Conservation (phyloP, 2,329 filamentous ascomycete genomes). For the Hawksworthiomyces lignivorus region DNA sequence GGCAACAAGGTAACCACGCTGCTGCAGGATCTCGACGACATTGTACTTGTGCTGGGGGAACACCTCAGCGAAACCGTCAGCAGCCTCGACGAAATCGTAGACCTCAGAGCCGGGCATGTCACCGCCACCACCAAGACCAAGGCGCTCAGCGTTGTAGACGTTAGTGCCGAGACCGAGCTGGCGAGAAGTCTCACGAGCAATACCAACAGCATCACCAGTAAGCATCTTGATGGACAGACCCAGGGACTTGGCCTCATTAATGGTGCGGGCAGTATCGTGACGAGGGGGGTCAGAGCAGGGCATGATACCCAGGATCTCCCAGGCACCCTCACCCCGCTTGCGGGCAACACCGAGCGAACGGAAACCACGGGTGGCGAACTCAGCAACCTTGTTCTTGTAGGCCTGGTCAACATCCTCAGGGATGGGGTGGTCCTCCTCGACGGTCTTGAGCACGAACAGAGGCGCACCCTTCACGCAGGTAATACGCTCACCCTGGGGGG, state of each 20-base stretch:
- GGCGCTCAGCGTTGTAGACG: conserved; percentile 87
- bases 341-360: conserved; percentile 88
- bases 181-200: conserved; percentile 83
- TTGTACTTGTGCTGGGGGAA: conserved; percentile 96
- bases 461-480: conserved; percentile 88
- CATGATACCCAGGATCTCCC: conserved; percentile 94
- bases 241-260: conserved; percentile 80
- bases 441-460: conserved; percentile 77
- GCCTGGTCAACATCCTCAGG: conserved; percentile 68
- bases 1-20: conserved; percentile 86
- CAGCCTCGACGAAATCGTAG: conserved; percentile 91
- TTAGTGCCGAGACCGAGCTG: conserved; percentile 89
- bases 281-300: conserved; percentile 87
- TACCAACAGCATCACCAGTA: conserved; percentile 89
- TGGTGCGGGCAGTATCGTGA: conserved; percentile 82
- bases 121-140: conserved; percentile 81
- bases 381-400: conserved; percentile 88
- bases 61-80: conserved; percentile 89
- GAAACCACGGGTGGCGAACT: conserved; percentile 89
- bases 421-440: conserved; percentile 76
- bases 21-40: conserved; percentile 86
- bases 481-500: conserved; percentile 74
- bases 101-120: conserved; percentile 92
- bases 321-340: conserved; percentile 71
- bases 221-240: conserved; percentile 94